These are phyloP conservation scores for Alternaria metachromatica DNA, from an alignment of 2,329 filamentous ascomycete genomes.

Conservation along the genomic window DNA sequence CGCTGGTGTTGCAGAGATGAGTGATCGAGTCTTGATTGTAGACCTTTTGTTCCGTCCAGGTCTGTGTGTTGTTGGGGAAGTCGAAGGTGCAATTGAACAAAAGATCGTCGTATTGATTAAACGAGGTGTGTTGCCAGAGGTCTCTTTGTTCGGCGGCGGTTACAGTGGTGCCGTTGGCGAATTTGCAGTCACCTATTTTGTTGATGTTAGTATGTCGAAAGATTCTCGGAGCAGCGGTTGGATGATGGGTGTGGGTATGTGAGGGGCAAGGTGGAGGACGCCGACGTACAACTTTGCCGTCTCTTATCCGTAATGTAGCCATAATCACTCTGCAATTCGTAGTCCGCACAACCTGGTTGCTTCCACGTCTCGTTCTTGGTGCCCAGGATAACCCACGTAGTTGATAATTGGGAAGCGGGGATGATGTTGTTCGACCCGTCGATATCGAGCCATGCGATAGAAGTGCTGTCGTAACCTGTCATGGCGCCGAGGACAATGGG, in stretches of 20 bases:
- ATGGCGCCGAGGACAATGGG: constrained; percentile 46
- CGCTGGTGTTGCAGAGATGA: constrained; percentile 21
- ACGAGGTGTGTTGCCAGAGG: background rate
- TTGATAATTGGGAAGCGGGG: constrained; percentile 22
- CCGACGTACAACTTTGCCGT: background rate
- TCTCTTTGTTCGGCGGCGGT: background rate
- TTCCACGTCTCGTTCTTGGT: constrained; percentile 23
- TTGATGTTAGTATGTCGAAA: background rate
- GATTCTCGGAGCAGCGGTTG: background rate
- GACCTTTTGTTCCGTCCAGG: background rate
- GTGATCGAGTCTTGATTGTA: background rate
- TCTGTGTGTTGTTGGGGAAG: constrained; percentile 18
- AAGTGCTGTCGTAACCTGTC: constrained; percentile 46
- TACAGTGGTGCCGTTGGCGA: constrained; percentile 29
- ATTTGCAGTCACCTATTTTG: constrained; percentile 27
- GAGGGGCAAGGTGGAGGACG: background rate
- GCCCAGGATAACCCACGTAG: constrained; percentile 5
- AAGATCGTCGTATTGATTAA: background rate
- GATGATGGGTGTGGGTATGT: background rate
- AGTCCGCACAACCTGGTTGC: constrained; percentile 11
- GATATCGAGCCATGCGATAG: constrained; percentile 35
- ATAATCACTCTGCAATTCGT: background rate
- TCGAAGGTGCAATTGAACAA: constrained; percentile 3
- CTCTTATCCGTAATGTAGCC: background rate
- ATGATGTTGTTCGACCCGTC: constrained; percentile 36